These are phyloP conservation scores for Fallopia convolvulus DNA, from an alignment of 148 eudicot species.

Conservation along the genomic window DNA sequence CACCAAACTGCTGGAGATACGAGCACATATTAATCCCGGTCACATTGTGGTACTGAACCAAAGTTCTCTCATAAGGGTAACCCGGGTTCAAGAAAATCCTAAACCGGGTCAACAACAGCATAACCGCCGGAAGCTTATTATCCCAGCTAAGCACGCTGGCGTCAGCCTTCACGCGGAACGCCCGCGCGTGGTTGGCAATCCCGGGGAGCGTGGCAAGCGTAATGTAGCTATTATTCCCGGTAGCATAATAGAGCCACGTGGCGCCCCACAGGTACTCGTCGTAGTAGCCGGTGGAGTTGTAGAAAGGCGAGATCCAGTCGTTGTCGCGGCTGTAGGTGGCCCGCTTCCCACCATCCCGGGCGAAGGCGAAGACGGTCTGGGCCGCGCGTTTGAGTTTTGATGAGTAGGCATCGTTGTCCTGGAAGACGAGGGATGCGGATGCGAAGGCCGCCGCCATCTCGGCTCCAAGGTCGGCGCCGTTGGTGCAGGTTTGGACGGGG, in stretches of 20 bases:
- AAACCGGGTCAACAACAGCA: constrained; percentile 57
- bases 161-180: constrained; percentile 32
- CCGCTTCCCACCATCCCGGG: constrained; percentile 32
- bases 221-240: constrained; percentile 45
- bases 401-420: constrained; percentile 38
- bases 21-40: constrained; percentile 74
- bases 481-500: constrained; percentile 27
- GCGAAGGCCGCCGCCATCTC: constrained; percentile 87
- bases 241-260: constrained; percentile 77
- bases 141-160: constrained; percentile 73
- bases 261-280: constrained; percentile 85
- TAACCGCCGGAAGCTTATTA: constrained; percentile 64
- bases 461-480: constrained; percentile 54
- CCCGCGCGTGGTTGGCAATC: constrained; percentile 37
- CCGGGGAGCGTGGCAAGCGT: constrained; percentile 48
- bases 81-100: constrained; percentile 72
- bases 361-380: constrained; percentile 41
- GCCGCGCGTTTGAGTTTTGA: constrained; percentile 49
- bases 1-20: constrained; percentile 35
- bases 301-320: constrained; percentile 32
- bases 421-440: constrained; percentile 70
- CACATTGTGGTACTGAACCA: constrained; percentile 45
- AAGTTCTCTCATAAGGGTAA: constrained; percentile 59
- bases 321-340: constrained; percentile 33
- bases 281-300: constrained; percentile 58